These are phyloP conservation scores for Trichocomaceae sp. DNA, from an alignment of 2,329 filamentous ascomycete genomes.

Conservation along the genomic window DNA sequence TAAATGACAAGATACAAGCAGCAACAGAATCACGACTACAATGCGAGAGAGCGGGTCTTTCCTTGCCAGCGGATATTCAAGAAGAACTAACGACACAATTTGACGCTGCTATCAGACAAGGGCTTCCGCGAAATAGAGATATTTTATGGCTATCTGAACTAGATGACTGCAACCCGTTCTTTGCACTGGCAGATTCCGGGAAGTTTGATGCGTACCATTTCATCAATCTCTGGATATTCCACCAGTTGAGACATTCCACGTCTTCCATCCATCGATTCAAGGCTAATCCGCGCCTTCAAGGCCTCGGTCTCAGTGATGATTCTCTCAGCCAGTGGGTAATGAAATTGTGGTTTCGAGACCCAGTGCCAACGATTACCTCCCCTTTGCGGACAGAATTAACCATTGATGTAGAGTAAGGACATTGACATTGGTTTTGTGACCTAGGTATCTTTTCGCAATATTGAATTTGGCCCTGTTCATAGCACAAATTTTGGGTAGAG, in stretches of 20 bases:
- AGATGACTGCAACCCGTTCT: constrained; percentile 17
- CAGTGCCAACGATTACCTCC: not conserved
- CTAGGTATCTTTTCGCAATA: not conserved
- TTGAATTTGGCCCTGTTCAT: not conserved
- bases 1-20: constrained; percentile 17
- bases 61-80: not conserved
- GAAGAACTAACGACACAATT: not conserved
- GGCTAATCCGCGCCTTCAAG: constrained; percentile 16
- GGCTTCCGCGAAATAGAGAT: constrained; percentile 9
- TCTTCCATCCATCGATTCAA: constrained; percentile 22
- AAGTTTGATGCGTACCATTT: constrained; percentile 18
- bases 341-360: constrained; percentile 21
- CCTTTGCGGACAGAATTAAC: not conserved
- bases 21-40: constrained; percentile 16
- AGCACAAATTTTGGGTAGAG: not conserved
- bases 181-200: constrained; percentile 14
- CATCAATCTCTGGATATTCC: constrained; percentile 28
- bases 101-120: not conserved
- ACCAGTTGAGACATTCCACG: constrained; percentile 25
- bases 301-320: constrained; percentile 16
- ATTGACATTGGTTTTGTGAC: too few relatives aligned
- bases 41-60: constrained; percentile 13
- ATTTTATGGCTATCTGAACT: constrained; percentile 17
- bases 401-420: not conserved
- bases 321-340: constrained; percentile 20